phyloP scores from a whole-genome alignment of 345 rosid genomes.

The Ricinus communis region DNA sequence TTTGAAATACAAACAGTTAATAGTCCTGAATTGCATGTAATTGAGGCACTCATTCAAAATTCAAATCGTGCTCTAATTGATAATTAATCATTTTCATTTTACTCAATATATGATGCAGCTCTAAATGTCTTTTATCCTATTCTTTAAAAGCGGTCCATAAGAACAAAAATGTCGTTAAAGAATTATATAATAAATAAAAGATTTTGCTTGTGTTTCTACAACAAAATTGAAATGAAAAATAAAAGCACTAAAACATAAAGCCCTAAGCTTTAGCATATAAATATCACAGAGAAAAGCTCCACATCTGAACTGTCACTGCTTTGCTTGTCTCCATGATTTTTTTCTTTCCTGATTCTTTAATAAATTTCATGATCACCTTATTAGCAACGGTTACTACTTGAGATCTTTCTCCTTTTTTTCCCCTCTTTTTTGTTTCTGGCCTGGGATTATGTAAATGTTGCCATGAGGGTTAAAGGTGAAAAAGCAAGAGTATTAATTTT shows the following conservation, averaged over 20 bases:
- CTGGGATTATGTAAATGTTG: too few relatives aligned
- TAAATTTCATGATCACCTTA: not conserved
- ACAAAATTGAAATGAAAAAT: not conserved
- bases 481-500: conserved; percentile 2
- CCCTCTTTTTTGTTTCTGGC: too few relatives aligned
- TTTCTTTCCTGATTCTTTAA: not conserved
- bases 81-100: not conserved
- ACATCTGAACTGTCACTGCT: not conserved
- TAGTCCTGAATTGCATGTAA: too few relatives aligned
- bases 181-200: not conserved
- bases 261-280: too few relatives aligned
- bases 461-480: not conserved
- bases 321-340: not conserved
- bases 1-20: not conserved
- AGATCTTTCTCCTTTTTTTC: too few relatives aligned
- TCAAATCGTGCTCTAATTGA: not conserved
- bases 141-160: not conserved
- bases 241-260: not conserved
- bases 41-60: not conserved
- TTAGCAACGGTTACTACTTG: not conserved
- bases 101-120: too few relatives aligned
- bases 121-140: not conserved
- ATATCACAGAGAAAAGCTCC: too few relatives aligned
- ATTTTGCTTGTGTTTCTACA: not conserved
- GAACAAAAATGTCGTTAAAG: not conserved